Base-by-base conservation (phyloP, 2,329 filamentous ascomycete genomes). In the Apiospora koreana region DNA sequence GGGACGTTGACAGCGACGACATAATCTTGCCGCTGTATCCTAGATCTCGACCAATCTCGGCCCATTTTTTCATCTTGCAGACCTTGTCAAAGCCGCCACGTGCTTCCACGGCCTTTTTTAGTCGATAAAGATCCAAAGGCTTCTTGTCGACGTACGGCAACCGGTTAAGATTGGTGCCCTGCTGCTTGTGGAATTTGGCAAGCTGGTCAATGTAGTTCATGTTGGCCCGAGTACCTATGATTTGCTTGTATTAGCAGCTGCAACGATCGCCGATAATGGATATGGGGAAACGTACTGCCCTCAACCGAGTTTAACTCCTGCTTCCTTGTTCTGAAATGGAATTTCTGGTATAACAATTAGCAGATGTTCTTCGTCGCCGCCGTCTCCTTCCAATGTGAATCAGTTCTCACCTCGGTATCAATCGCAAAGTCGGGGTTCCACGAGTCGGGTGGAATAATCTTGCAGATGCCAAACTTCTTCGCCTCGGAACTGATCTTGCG, bases 1-100 rank as follows among this genome's bases (percentile, higher is more conserved):
- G 87, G 6, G 96, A 98, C 0, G 96, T 99, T 7, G 96, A 99
- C 65, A 99, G 85, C 10, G 96, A 98, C 2, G 95, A 98, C 96
- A 99, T 99, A 73, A 99, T 99, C 85, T 99, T 99, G 79, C 96
- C 96, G 79, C 95, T 98, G 82, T 99, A 99, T 69, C 96, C 96
- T 65, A 99, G 84, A 79, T 98, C 96, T 77, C 96, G 91, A 43
- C 96, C 96, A 76, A 99, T 98, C 81, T 99, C 96, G 21, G 96
- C 96, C 96, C 96, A 99, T 84, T 98, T 98, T 83, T 99, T 99
- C 69, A 92, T 88, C 82, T 97, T 98, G 87, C 96, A 99, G 62
- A 99, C 96, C 78, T 93, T 93, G 69, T 98, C 95, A 76, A 99
- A 99, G 3, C 96, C 96, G 65, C 96, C 96, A 72, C 96, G 91